Percentiles rank a stretch among this genome's conserved stretches.
These are phyloP conservation scores for Potentilla sterilis DNA, from an alignment of 306 rosid genomes.

Conservation along the genomic window DNA sequence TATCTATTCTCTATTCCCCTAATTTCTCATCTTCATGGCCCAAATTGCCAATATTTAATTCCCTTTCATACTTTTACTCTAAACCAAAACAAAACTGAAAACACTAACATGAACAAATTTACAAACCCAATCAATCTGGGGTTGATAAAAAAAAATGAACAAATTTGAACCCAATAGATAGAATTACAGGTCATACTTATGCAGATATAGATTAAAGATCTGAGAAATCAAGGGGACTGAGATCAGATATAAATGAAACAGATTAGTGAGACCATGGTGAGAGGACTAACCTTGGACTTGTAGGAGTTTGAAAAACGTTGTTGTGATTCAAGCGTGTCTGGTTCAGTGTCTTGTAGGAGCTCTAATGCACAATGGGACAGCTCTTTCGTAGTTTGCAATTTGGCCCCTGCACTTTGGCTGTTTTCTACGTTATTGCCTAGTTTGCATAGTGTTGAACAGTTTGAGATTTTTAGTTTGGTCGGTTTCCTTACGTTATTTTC, in stretches of 20 bases:
- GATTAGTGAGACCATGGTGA: background rate
- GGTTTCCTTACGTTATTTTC: background rate
- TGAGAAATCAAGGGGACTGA: constrained; percentile 6
- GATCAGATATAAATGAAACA: constrained; percentile 27
- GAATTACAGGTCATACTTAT: background rate
- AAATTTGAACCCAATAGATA: background rate
- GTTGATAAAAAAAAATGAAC: background rate
- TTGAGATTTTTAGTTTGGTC: background rate
- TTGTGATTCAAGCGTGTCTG: constrained; percentile 15
- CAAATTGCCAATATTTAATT: background rate
- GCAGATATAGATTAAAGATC: constrained; percentile 26
- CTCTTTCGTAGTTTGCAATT: constrained; percentile 2
- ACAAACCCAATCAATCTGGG: constrained; percentile 7
- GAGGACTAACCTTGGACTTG: constrained; percentile 77
- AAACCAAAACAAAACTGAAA: background rate
- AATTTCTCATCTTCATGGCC: constrained; percentile 5
- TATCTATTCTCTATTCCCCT: constrained; percentile 4
- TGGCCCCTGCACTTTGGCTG: background rate
- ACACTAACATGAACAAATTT: background rate
- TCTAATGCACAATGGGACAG: background rate
- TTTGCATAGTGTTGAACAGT: background rate
- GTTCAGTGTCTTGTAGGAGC: constrained; percentile 19
- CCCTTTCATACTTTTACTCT: background rate
- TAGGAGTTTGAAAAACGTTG: constrained; percentile 32
- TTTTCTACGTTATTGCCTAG: background rate